A percentile compares a stretch with the other conserved stretches of the same genome.
Evolutionary conservation across 75 land plant genomes (phyloP).

Genomic region (Gnetum montanum): DNA sequence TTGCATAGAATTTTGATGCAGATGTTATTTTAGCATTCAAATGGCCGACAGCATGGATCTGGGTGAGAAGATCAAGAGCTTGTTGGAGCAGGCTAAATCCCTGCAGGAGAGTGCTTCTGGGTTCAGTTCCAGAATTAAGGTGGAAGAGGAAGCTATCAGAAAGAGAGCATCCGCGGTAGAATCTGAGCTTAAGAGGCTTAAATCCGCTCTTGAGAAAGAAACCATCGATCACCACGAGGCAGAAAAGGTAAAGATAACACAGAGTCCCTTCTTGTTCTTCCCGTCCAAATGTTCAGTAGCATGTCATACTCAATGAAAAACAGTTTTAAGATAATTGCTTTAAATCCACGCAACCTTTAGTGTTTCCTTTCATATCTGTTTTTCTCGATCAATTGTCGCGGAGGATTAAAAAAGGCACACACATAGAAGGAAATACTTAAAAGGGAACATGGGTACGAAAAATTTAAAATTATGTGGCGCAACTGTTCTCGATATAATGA

Average conservation of each 20-base stretch:
- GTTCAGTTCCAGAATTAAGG: constrained; percentile 26
- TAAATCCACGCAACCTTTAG: too few relatives aligned
- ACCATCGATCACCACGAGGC: constrained; percentile 16
- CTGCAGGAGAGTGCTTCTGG: constrained; percentile 55
- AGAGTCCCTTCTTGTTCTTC: too few relatives aligned
- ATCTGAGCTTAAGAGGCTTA: constrained; percentile 28
- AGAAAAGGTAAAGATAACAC: constrained; percentile 41
- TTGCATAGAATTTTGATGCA: too few relatives aligned
- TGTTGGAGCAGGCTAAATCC: constrained; percentile 50
- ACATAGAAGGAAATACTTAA: too few relatives aligned
- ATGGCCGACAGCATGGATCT: constrained; percentile 1
- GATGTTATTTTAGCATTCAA: too few relatives aligned
- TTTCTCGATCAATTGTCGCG: not conserved
- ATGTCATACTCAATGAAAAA: not conserved
- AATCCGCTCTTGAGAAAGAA: constrained; percentile 17
- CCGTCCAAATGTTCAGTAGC: not conserved
- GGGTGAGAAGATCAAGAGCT: constrained; percentile 27
- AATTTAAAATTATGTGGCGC: too few relatives aligned
- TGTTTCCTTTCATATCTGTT: not conserved
- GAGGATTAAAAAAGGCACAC: too few relatives aligned
- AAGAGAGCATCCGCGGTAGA: constrained; percentile 34
- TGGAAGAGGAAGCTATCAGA: constrained; percentile 51
- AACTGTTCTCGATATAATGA: too few relatives aligned
- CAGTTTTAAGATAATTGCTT: not conserved
- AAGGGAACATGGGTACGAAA: too few relatives aligned